Evolutionary conservation across 2,329 filamentous ascomycete species (phyloP).

Genomic region (Dendryphion nanum): DNA sequence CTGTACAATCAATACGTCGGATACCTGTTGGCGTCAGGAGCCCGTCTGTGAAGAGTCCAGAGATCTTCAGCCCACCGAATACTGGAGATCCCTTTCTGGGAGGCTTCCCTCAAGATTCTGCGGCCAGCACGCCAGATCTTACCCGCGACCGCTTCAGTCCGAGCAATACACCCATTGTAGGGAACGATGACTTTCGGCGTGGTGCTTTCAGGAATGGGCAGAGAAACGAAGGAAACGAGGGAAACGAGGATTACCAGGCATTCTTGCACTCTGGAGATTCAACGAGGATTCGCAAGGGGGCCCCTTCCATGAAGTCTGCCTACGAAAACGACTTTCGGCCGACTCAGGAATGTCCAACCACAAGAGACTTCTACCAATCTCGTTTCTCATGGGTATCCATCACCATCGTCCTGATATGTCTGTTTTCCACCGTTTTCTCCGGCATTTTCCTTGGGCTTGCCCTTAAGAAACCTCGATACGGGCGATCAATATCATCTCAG

Average conservation of each 20-base stretch:
- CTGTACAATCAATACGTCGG: conserved; percentile 23
- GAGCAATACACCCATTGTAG: conserved; percentile 14
- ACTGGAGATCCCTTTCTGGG: conserved; percentile 29
- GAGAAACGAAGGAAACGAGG: conserved; percentile 3
- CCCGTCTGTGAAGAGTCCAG: conserved; percentile 13
- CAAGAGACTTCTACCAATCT: conserved; percentile 38
- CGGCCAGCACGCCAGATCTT: conserved; percentile 32
- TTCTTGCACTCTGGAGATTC: conserved; percentile 26
- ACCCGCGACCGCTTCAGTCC: conserved; percentile 32
- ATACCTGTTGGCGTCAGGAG: conserved; percentile 14
- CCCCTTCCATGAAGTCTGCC: conserved; percentile 34
- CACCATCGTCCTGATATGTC: conserved; percentile 45
- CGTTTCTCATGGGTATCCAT: conserved; percentile 50
- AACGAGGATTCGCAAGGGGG: conserved; percentile 17
- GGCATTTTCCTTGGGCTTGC: conserved; percentile 65
- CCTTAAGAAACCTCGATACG: conserved; percentile 62
- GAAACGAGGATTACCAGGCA: conserved; percentile 27
- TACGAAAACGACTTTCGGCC: conserved; percentile 38
- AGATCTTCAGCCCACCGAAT: conserved; percentile 21
- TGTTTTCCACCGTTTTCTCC: conserved; percentile 66
- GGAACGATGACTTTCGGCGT: conserved; percentile 28
- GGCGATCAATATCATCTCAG: conserved; percentile 54
- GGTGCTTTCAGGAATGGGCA: conserved; percentile 18
- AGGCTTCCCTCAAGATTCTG: conserved; percentile 24
- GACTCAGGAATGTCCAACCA: conserved; percentile 36